phyloP scores from a whole-genome alignment of 202 grass and related monocot genomes.

The Bolboschoenoplectus hybrid region DNA sequence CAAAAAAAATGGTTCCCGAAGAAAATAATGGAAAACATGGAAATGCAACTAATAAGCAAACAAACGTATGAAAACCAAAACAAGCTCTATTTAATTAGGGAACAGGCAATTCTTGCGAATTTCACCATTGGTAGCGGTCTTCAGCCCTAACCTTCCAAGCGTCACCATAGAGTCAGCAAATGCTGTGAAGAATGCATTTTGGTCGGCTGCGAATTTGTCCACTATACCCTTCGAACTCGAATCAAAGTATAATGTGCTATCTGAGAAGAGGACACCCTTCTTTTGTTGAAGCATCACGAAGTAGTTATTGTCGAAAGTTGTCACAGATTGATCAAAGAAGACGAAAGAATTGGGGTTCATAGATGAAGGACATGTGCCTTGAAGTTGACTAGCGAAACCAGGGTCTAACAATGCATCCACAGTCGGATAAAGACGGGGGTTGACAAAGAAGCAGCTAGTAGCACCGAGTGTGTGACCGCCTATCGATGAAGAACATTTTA shows the following conservation, averaged over 20 bases:
- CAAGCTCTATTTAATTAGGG: background rate
- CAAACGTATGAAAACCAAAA: background rate
- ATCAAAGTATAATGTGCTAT: conserved; percentile 54
- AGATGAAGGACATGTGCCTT: conserved; percentile 30
- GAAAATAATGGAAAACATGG: too few species aligned
- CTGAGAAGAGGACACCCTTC: conserved; percentile 72
- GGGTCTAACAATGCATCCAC: conserved; percentile 25
- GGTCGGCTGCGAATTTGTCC: conserved; percentile 40
- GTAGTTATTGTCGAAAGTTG: conserved; percentile 71
- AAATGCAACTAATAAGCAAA: background rate
- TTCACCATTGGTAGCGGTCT: conserved; percentile 52
- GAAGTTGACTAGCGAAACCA: conserved; percentile 9
- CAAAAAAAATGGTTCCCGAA: too few species aligned
- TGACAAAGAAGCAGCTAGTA: conserved; percentile 68
- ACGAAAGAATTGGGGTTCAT: conserved; percentile 53
- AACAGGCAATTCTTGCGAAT: conserved; percentile 54
- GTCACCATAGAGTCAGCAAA: conserved; percentile 59
- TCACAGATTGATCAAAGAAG: conserved; percentile 64
- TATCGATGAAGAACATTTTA: background rate
- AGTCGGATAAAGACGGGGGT: conserved; percentile 48
- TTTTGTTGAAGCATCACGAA: conserved; percentile 51
- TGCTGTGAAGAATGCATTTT: conserved; percentile 55
- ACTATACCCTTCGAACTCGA: conserved; percentile 28
- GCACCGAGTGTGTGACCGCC: conserved; percentile 79
- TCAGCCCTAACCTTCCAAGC: conserved; percentile 65